A percentile compares a stretch with the other conserved stretches of the same genome.
phyloP scores from a whole-genome alignment of 1,139 yeast genomes.

The Yamadazyma buinensis region DNA sequence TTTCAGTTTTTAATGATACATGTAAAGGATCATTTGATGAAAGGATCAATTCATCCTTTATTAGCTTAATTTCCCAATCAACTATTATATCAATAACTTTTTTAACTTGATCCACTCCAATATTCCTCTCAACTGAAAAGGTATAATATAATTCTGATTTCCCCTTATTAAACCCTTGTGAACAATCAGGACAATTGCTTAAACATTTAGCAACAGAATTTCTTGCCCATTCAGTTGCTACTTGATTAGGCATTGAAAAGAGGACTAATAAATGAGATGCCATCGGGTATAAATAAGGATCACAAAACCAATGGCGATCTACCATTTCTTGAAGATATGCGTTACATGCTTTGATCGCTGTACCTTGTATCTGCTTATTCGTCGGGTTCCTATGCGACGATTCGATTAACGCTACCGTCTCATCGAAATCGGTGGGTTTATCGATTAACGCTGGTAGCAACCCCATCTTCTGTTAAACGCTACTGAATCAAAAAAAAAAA shows the following conservation, averaged over 20 bases:
- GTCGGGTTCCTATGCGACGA: slow-evolving; percentile 24
- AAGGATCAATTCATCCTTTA: slow-evolving; percentile 1
- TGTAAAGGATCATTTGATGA: background rate
- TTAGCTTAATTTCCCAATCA: slow-evolving; percentile 34
- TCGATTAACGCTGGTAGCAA: slow-evolving; percentile 1
- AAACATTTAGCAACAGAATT: slow-evolving; percentile 36
- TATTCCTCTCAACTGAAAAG: slow-evolving; percentile 48
- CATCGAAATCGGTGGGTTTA: slow-evolving; percentile 25
- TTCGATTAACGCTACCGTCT: slow-evolving; percentile 18
- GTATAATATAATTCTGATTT: slow-evolving; percentile 49
- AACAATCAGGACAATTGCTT: slow-evolving; percentile 49
- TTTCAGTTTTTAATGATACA: background rate
- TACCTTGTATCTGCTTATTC: slow-evolving; percentile 22
- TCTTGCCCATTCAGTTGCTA: slow-evolving; percentile 41
- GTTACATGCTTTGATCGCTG: slow-evolving; percentile 23
- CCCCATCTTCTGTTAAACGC: too few species aligned
- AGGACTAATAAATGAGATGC: slow-evolving; percentile 53
- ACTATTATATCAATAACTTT: slow-evolving; percentile 48
- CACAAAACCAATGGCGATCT: slow-evolving; percentile 54
- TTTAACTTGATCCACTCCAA: slow-evolving; percentile 46
- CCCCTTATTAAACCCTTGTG: slow-evolving; percentile 47
- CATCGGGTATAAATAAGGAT: slow-evolving; percentile 42
- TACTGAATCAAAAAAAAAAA: too few species aligned
- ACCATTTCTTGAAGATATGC: slow-evolving; percentile 20
- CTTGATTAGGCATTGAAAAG: slow-evolving; percentile 53